Evolutionary conservation across 2,329 filamentous ascomycete species (phyloP), one percentile per base, ranked within the genome.

Genomic region (Phaeosphaeriaceae sp.): DNA sequence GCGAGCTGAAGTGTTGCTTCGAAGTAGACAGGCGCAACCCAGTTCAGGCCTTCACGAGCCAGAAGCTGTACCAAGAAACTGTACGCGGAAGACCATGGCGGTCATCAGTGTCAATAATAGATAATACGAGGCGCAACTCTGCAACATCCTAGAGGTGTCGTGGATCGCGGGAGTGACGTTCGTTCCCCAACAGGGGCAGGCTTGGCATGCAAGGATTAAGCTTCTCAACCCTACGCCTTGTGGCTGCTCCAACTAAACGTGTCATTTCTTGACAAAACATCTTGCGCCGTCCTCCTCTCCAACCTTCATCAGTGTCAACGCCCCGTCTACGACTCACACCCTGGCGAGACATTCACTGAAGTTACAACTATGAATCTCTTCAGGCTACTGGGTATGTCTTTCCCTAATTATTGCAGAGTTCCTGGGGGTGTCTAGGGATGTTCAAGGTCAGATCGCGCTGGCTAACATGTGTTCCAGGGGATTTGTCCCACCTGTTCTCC

Each of bases 401-500:
- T 21, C 6, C n/a, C 23, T 13, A 9, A n/a, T 20, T 29, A n/a
- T 20, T 42, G 38, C 30, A 23, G 33, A 33, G 37, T 36, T 41
- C 12, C 7, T 21, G 38, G 38, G 36, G 32, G 12, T 48, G 37
- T 32, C 26, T 16, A 30, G 28, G 29, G 46, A 20, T 44, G 43
- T 17, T 11, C 15, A 34, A 37, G 20, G 32, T 36, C 16, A 9
- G 37, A 8, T 63, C 50, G 54, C 55, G 58, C 60, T 45, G 53
- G 57, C 66, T 71, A 57, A 73, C 52, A 51, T 36, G 40, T 32
- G 47, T 32, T 50, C 13, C 63, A 96, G 92, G 87, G 79, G 94
- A 99, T 82, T 85, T 99, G 73, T 97, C 92, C 81, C 94, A 99
- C 81, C 79, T 99, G 66, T 82, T 88, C 58, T 97, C 93, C 45